Evolutionary conservation across 2,329 filamentous ascomycete species (phyloP).

Genomic region (Talaromyces rugulosus): DNA sequence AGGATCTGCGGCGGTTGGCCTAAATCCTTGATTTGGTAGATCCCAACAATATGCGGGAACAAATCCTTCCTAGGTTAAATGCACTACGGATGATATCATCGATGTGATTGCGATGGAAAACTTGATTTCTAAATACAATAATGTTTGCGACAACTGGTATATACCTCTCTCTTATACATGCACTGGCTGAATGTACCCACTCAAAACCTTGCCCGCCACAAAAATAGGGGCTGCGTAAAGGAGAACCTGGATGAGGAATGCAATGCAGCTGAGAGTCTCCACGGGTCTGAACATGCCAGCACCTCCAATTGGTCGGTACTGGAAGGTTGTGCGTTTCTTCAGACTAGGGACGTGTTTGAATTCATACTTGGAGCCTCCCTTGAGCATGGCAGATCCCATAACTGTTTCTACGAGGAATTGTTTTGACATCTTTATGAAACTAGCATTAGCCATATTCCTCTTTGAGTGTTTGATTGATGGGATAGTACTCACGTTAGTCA

Average conservation of each 20-base stretch:
- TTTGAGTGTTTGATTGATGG: neutral
- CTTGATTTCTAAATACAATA: no score
- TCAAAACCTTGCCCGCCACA: neutral
- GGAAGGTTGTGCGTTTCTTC: neutral
- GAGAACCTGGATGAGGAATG: neutral
- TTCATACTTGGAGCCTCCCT: neutral
- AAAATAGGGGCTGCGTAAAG: neutral
- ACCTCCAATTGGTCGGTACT: neutral
- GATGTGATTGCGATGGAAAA: no score
- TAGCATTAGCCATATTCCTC: neutral
- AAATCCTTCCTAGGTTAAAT: no score
- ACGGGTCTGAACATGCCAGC: neutral
- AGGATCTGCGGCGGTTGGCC: no score
- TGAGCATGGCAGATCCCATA: neutral
- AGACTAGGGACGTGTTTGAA: neutral
- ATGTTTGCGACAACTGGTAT: no score
- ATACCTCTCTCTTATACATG: no score
- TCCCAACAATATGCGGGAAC: no score
- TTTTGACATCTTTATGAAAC: neutral
- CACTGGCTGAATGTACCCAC: neutral
- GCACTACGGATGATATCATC: no score
- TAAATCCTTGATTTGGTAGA: no score
- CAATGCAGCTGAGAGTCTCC: neutral
- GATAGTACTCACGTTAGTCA: no score
- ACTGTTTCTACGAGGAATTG: neutral